phyloP scores from a whole-genome alignment of 2,329 filamentous ascomycete genomes.

The Alternaria tenuissima region DNA sequence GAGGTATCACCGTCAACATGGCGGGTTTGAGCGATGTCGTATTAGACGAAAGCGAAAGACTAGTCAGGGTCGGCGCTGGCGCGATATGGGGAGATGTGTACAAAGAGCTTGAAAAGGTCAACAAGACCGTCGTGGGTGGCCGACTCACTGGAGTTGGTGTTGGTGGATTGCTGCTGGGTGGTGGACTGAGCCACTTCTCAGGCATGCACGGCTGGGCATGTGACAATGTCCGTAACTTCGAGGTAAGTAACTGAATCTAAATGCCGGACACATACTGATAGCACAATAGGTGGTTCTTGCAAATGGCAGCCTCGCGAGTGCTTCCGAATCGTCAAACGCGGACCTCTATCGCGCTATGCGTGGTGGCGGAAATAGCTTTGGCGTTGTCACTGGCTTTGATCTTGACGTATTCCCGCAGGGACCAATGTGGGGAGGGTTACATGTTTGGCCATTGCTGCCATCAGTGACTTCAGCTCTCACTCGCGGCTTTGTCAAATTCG shows the following conservation, averaged over 20 bases:
- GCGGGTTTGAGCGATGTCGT: slow-evolving; percentile 12
- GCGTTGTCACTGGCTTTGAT: slow-evolving; percentile 32
- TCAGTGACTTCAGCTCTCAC: slow-evolving; percentile 2
- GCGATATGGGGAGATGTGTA: slow-evolving; percentile 45
- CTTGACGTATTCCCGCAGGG: slow-evolving; percentile 22
- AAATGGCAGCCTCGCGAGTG: slow-evolving; percentile 13
- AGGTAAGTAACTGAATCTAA: no score
- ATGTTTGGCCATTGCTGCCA: slow-evolving; percentile 1
- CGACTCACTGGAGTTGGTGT: slow-evolving; percentile 29
- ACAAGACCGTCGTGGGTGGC: slow-evolving; percentile 20
- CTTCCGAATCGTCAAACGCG: slow-evolving; percentile 37
- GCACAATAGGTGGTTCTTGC: slow-evolving; percentile 20
- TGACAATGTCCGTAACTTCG: slow-evolving; percentile 43
- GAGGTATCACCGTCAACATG: slow-evolving; percentile 31
- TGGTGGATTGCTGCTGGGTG: slow-evolving; percentile 36
- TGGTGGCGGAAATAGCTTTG: slow-evolving; percentile 42
- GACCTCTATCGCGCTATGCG: slow-evolving; percentile 51
- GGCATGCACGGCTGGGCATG: slow-evolving; percentile 39
- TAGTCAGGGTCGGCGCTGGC: slow-evolving; percentile 25
- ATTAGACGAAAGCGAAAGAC: slow-evolving; percentile 5
- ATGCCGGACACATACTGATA: no score
- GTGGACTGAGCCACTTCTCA: slow-evolving; percentile 46
- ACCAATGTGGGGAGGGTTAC: slow-evolving; percentile 19
- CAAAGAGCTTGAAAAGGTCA: slow-evolving; percentile 9
- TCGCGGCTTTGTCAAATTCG: slow-evolving; percentile 1